phyloP scores from a whole-genome alignment of 2,329 filamentous ascomycete species.

The Botrytis elliptica region DNA sequence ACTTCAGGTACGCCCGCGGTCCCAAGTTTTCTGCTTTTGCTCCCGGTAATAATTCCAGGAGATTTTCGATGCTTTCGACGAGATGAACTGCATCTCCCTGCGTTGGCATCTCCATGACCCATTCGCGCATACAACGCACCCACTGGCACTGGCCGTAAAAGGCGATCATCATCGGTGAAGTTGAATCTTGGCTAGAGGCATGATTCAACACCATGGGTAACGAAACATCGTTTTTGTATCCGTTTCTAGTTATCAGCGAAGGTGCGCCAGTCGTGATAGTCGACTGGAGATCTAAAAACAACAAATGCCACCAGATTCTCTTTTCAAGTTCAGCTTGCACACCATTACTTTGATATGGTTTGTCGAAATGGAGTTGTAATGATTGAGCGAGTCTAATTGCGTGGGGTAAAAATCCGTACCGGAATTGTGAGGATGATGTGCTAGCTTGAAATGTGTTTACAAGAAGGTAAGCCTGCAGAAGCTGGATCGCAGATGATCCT shows the following conservation, averaged over 20 bases:
- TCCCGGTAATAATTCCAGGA: neutral
- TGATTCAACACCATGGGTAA: neutral
- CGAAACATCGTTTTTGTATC: neutral
- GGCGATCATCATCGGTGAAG: neutral
- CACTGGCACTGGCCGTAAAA: slow-evolving; percentile 1
- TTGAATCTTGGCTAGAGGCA: neutral
- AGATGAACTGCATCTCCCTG: neutral
- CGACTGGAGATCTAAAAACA: neutral
- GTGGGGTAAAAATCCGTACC: neutral
- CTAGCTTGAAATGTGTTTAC: neutral
- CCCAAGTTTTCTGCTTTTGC: neutral
- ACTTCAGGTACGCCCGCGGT: neutral
- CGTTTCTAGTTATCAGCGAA: neutral
- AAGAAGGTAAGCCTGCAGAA: slow-evolving; percentile 6
- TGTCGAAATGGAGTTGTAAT: neutral
- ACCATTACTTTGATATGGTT: neutral
- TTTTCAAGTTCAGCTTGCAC: neutral
- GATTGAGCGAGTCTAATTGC: neutral
- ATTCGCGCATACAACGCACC: neutral
- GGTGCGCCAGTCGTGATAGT: neutral
- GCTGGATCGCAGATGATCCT: neutral
- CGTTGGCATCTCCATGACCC: neutral
- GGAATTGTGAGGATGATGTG: neutral
- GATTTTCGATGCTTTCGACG: neutral
- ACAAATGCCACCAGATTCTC: slow-evolving; percentile 3